Conservation (phyloP, 169 alveolate species). For the Plasmodium vinckei region DNA sequence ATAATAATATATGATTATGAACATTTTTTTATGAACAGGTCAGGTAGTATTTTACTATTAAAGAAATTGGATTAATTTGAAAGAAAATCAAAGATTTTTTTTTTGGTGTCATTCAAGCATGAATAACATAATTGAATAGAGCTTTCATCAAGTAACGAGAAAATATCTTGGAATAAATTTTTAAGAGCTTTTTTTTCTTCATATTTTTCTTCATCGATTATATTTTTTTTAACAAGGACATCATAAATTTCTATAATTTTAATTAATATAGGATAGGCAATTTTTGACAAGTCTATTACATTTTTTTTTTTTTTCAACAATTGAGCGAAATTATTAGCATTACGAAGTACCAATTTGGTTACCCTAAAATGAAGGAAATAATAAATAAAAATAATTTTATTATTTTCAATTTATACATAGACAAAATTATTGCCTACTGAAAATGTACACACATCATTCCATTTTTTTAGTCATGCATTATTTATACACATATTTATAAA, state of each 20-base stretch:
- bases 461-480: too few species aligned
- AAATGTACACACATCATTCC: too few species aligned
- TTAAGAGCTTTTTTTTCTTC: constrained; percentile 50
- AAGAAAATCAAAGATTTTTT: constrained; percentile 39
- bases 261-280: constrained; percentile 50
- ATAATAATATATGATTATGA: not conserved
- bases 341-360: constrained; percentile 28
- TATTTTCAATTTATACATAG: not conserved
- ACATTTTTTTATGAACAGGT: constrained; percentile 64
- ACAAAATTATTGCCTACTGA: too few species aligned
- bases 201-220: constrained; percentile 35
- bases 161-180: constrained; percentile 25
- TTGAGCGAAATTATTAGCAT: constrained; percentile 16
- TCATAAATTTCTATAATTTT: constrained; percentile 60
- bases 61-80: constrained; percentile 18
- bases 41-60: constrained; percentile 55
- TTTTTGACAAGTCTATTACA: constrained; percentile 18
- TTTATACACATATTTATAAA: too few species aligned
- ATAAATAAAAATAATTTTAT: not conserved
- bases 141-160: constrained; percentile 24
- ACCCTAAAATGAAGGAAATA: constrained; percentile 15
- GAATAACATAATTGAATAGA: constrained; percentile 52
- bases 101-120: constrained; percentile 29
- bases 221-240: not conserved
- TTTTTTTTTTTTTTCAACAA: constrained; percentile 23